phyloP scores from a whole-genome alignment of 2,329 filamentous ascomycete genomes.

The Clarireedia paspali region DNA sequence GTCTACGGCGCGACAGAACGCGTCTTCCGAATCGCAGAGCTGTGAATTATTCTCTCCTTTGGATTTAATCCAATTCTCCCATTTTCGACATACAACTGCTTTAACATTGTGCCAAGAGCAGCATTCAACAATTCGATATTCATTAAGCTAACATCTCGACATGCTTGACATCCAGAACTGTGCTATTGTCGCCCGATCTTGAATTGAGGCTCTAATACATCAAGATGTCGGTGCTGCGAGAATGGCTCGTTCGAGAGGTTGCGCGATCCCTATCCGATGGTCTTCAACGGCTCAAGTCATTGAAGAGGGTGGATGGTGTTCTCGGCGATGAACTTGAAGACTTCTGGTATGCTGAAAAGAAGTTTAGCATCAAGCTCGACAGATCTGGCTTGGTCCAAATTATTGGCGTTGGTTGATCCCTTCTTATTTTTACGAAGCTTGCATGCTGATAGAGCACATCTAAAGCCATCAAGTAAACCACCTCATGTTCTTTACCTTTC shows the following conservation, averaged over 20 bases:
- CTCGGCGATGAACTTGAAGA: not conserved
- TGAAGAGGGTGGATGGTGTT: not conserved
- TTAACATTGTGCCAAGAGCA: too few relatives aligned
- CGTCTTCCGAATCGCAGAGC: not conserved
- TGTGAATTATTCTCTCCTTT: not conserved
- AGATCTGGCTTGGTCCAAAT: not conserved
- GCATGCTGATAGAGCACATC: too few relatives aligned
- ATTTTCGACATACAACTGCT: too few relatives aligned
- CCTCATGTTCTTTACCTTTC: not conserved
- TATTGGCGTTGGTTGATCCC: not conserved
- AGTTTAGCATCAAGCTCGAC: not conserved
- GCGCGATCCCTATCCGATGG: not conserved
- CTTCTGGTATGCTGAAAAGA: slow-evolving; percentile 1
- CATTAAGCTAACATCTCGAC: too few relatives aligned
- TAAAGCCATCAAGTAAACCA: not conserved
- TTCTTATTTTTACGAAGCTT: not conserved
- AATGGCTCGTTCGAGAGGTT: slow-evolving; percentile 1
- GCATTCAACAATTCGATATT: too few relatives aligned
- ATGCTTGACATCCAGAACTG: too few relatives aligned
- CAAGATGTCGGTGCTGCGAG: not conserved
- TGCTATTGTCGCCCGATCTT: too few relatives aligned
- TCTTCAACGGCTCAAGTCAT: slow-evolving; percentile 1
- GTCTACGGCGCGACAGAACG: not conserved
- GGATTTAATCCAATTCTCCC: too few relatives aligned
- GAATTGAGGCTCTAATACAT: too few relatives aligned